These are phyloP conservation scores for Yamadazyma blattariae DNA, from an alignment of 1,139 yeast species.

Conservation along the genomic window DNA sequence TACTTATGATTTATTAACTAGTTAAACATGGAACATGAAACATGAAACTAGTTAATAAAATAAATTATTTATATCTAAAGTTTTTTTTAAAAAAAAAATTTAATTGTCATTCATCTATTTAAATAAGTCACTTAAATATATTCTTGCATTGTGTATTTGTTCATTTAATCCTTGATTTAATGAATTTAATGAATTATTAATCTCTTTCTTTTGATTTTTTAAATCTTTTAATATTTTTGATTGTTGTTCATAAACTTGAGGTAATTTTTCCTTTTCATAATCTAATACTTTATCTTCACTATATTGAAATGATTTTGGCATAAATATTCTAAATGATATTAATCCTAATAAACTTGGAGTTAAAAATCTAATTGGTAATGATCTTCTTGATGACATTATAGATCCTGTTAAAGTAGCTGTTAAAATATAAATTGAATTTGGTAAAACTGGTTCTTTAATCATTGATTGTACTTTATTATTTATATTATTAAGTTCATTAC, in stretches of 20 bases:
- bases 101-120: conserved; percentile 3
- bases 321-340: conserved; percentile 33
- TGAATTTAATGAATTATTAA: conserved; percentile 10
- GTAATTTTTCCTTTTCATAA: conserved; percentile 51
- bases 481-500: conserved; percentile 36
- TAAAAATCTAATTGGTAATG: conserved; percentile 47
- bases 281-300: conserved; percentile 42
- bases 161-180: conserved; percentile 17
- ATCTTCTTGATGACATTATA: conserved; percentile 45
- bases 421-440: conserved; percentile 50
- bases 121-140: conserved; percentile 15
- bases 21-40: conserved; percentile 6
- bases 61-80: too few species aligned
- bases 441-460: conserved; percentile 49
- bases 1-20: conserved; percentile 51
- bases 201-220: conserved; percentile 12
- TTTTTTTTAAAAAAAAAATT: too few species aligned
- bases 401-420: conserved; percentile 58
- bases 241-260: conserved; percentile 34
- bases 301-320: conserved; percentile 33
- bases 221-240: conserved; percentile 15
- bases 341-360: conserved; percentile 51
- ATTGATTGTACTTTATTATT: conserved; percentile 21
- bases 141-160: conserved; percentile 29
- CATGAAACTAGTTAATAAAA: too few species aligned